Base-by-base conservation (phyloP, 345 rosid species). In the Garcia nutans region DNA sequence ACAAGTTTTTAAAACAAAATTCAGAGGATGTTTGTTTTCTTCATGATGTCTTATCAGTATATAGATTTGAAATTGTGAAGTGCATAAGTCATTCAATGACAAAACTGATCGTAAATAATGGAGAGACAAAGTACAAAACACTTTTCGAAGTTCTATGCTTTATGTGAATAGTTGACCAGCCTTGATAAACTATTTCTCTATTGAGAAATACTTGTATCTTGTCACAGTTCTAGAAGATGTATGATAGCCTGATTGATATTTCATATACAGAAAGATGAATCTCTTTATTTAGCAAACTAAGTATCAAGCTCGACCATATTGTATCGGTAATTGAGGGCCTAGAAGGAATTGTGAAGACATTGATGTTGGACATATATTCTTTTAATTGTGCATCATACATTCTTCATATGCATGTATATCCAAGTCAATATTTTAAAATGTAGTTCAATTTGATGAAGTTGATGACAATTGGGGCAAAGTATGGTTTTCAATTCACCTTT, bases 341-440 rank as follows among this genome's bases (percentile, higher is more conserved):
- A 23, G 20, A 49, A 68, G 44, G 60, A 26, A 50, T 69, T 10
- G 26, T 69, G 59, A 52, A 41, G 31, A 28, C 31, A 28, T 22
- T 54, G 6, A 17, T 69, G 17, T 47, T 47, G 41, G 41, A 37
- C 3, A 37, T 37, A 37, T 37, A 5, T 37, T 37, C 41, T 37
- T 37, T 37, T 37, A 37, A 37, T 37, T 37, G 41, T 37, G 41
- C 5, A 37, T 37, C 41, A 37, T 37, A 5, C 5, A 37, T 37
- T 37, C 41, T 37, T 37, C 41, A 37, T 37, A 5, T 37, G 6
- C 41, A 4, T 5, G 7, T 37, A 37, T 37, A 37, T 37, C 58
- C 72, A 47, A 68, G 58, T 68, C 42, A 68, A 49, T 50, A 49
- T 68, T 68, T 41, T 23, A 15, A 20, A 22, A 22, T 67, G 31